Evolutionary conservation across 306 rosid species (phyloP).

Genomic region (Dryas alaskensis): DNA sequence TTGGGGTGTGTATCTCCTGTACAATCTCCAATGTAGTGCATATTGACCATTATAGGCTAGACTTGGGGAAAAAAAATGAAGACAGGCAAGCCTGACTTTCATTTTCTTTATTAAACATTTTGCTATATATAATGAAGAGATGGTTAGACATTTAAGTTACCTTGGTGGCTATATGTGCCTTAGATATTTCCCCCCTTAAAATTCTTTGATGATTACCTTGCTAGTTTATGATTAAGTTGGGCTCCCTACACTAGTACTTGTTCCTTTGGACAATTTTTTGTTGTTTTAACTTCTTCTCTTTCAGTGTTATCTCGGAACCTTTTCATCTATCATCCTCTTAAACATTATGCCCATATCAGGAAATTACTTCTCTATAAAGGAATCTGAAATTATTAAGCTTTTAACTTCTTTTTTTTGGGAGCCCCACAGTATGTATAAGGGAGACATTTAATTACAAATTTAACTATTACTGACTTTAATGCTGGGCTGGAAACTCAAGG

Average conservation of each 20-base stretch:
- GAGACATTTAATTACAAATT: not conserved
- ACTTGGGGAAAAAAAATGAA: not conserved
- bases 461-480: not conserved
- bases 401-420: not conserved
- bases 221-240: not conserved
- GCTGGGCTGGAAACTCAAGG: not conserved
- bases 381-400: not conserved
- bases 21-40: not conserved
- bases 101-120: not conserved
- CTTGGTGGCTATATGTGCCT: not conserved
- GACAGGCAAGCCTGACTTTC: not conserved
- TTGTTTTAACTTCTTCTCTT: not conserved
- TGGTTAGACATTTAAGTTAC: not conserved
- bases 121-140: not conserved
- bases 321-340: not conserved
- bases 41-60: not conserved
- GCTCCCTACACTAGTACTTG: not conserved
- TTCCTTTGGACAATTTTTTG: not conserved
- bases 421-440: not conserved
- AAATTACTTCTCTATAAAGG: not conserved
- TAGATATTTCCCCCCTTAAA: too few species aligned
- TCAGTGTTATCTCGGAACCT: not conserved
- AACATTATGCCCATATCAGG: not conserved
- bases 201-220: not conserved
- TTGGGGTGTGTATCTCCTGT: not conserved